Evolutionary conservation across 768 basidiomycete genomes (phyloP), one percentile per base, ranked within the genome.

Genomic region (Atractiella rhizophila): DNA sequence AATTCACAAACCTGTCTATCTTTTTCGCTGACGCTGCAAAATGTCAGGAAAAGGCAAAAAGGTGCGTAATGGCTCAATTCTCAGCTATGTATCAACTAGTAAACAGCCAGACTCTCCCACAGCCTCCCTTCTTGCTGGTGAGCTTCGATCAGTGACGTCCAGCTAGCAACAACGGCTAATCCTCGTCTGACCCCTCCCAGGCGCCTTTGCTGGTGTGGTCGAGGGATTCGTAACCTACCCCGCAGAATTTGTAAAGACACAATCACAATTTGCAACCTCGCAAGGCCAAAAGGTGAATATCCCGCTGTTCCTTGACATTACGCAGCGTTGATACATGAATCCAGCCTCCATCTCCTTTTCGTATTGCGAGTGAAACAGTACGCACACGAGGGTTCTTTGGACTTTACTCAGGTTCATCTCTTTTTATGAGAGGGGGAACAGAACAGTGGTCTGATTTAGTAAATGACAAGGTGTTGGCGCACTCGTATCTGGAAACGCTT

Each of bases 191-290:
- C n/a, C n/a, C n/a, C n/a, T n/a, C n/a, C n/a, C n/a, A n/a, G 91
- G 91, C 8, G 69, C 81, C 13, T 78, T 76, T 0, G 88, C 91
- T 20, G 88, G 91, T 13, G 83, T 76, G 7, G 66, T 91, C 43
- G 86, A 94, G 64, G 81, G 54, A 26, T 45, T 45, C 5, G 28
- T 44, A 15, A 54, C 52, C 13, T 88, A 82, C 50, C 81, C 82
- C 1, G 74, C 78, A 0, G 83, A 96, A 57, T 86, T 72, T 52
- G 74, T 88, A 37, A 94, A 96, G 62, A 94, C 88, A 13, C 70
- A 82, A 28, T 73, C 80, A 3, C 88, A 96, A 60, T 91, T 94
- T 49, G 70, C 76, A 31, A 78, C 76, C 26, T 68, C 76, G 66
- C 76, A 70, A 28, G 25, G 61, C 55, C 23, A 5, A 21, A 12